Evolutionary conservation across 148 eudicot species (phyloP), one percentile per base, ranked within the genome.

Genomic region (Salicornia ramosissima): DNA sequence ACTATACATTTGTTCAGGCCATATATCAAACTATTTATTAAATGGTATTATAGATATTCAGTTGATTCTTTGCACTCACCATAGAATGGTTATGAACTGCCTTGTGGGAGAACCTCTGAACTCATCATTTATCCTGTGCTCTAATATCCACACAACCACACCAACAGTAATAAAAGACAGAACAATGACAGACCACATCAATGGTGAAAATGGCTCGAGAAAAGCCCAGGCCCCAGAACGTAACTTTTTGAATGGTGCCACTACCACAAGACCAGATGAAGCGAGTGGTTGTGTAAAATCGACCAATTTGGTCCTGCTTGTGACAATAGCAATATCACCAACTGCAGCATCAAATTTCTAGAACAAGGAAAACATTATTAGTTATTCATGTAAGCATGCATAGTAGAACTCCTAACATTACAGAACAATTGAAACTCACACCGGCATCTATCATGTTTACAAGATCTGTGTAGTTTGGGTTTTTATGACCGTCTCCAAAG

Each of bases 261-360:
- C 87, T 58, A 91, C 96, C 70, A 90, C 90, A 71, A 94, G 91
- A 56, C 99, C 99, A 18, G 96, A 90, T 43, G 91, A 79, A 76
- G 82, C 82, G 77, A 75, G 87, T 1, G 99, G 99, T 80, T 84
- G 97, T 34, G 99, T 90, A 69, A 94, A 90, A 80, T 94, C 99
- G 67, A 91, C 99, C 40, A 87, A 67, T 73, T 34, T 87, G 24
- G 99, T 87, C 76, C 99, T 84, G 69, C 85, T 87, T 15, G 90
- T 88, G 67, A 76, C 82, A 51, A 94, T 91, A 18, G 97, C 92
- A 76, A 94, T 87, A 79, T 94, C 99, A 68, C 99, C 99, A 54
- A 94, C 80, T 36, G 82, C 98, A 67, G 86, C 98, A 75, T 90
- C 97, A 55, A 83, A 86, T 47, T 70, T 76, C 96, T 93, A 79